phyloP scores from a whole-genome alignment of 768 basidiomycete species.

The Lactifluus subvellereus region DNA sequence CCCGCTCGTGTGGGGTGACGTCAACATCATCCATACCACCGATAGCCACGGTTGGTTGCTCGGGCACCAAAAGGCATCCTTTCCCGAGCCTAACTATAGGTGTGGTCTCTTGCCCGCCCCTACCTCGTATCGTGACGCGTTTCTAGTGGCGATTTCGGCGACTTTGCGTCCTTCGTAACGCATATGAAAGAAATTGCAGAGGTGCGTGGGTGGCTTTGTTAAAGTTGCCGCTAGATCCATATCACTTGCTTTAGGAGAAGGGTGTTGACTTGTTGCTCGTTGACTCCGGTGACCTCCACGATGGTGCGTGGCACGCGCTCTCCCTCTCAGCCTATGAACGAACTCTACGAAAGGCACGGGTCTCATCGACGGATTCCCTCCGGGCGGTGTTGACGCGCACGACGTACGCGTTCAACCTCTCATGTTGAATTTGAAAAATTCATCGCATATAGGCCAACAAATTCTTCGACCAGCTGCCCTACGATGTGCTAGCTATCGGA shows the following conservation, averaged over 20 bases:
- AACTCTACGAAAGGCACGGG: slow-evolving; percentile 51
- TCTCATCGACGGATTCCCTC: slow-evolving; percentile 66
- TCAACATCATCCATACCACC: slow-evolving; percentile 84
- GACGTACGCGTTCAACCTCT: slow-evolving; percentile 40
- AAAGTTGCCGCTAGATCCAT: neutral
- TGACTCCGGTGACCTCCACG: slow-evolving; percentile 76
- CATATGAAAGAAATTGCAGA: slow-evolving; percentile 75
- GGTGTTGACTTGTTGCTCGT: slow-evolving; percentile 81
- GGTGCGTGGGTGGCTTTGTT: slow-evolving; percentile 31
- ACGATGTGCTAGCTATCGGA: slow-evolving; percentile 80
- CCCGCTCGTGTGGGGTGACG: slow-evolving; percentile 78
- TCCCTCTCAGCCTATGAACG: slow-evolving; percentile 3
- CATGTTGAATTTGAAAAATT: neutral
- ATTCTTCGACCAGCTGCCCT: slow-evolving; percentile 66
- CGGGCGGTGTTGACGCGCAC: slow-evolving; percentile 66
- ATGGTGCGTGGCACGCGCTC: slow-evolving; percentile 37
- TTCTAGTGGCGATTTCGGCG: slow-evolving; percentile 59
- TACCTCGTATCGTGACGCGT: neutral
- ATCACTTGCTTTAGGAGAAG: slow-evolving; percentile 38
- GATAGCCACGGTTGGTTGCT: slow-evolving; percentile 80
- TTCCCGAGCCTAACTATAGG: slow-evolving; percentile 75
- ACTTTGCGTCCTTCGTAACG: slow-evolving; percentile 78
- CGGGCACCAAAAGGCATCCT: slow-evolving; percentile 71
- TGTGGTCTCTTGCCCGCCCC: slow-evolving; percentile 25
- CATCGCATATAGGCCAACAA: slow-evolving; percentile 51